Evolutionary conservation across 805 yeast species (phyloP), one percentile per base, ranked within the genome.

Genomic region (Ogataea polymorpha): DNA sequence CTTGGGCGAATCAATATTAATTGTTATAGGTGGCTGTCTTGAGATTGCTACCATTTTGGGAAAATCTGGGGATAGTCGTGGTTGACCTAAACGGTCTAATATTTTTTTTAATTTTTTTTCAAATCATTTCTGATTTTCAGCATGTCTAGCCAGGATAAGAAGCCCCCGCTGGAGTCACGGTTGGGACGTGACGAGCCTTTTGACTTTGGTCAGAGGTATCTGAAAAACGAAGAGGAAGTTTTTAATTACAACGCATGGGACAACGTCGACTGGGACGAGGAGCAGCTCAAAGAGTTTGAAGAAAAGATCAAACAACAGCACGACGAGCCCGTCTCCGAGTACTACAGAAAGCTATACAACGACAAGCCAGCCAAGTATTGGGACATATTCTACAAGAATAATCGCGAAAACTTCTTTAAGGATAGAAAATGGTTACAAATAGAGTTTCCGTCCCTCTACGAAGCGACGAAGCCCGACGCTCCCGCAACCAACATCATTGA

Each of bases 241-340:
- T 93, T 95, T 81, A 75, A 77, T 45, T 95, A 85, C 59, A 93
- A 93, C 60, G 99, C 99, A 0, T 84, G 93, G 85, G 99, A 93
- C 61, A 96, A 93, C 60, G 97, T 89, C 24, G 96, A 88, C 57
- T 90, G 96, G 96, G 97, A 95, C 36, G 89, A 85, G 38, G 96
- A 88, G 53, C 97, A 93, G 60, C 62, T 81, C 11, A 57, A 68
- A 15, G 80, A 83, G 48, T 96, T 96, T 3, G 74, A 83, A 55
- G 80, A 74, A 52, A 79, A 82, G 59, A 83, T 91, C 25, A 63
- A 76, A 16, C 75, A 79, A 49, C 99, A 93, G 60, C 75, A 77
- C 43, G 86, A 82, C 32, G 68, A 70, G 40, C 98, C 97, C 1
- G 99, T 93, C n/a, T 69, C 77, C 25, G 96, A 87, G 2, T 86